phyloP scores from a whole-genome alignment of 441 rosid species.

The Jatropha multifida region DNA sequence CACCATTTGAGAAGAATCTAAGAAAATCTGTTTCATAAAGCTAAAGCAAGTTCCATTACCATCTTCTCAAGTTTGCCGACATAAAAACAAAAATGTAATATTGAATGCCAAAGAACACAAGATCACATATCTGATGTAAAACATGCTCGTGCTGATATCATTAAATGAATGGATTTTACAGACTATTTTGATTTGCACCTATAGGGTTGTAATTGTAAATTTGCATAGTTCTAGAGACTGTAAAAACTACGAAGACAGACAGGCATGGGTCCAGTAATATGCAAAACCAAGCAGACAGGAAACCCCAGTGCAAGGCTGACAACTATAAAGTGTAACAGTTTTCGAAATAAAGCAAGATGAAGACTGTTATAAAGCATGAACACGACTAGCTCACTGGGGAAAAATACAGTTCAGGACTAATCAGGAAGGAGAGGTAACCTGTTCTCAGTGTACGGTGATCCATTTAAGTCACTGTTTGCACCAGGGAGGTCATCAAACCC shows the following conservation, averaged over 20 bases:
- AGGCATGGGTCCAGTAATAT: background rate
- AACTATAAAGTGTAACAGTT: background rate
- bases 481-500: conserved; percentile 36
- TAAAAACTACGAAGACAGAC: background rate
- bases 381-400: background rate
- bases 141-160: background rate
- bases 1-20: background rate
- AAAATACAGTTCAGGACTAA: conserved; percentile 23
- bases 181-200: background rate
- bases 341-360: background rate
- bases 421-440: conserved; percentile 80
- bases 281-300: background rate
- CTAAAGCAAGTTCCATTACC: background rate
- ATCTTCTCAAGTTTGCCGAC: background rate
- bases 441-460: conserved; percentile 37
- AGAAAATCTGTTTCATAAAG: background rate
- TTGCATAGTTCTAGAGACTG: background rate
- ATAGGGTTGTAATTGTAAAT: background rate
- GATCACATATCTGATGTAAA: background rate
- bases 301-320: conserved; percentile 2
- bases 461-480: conserved; percentile 39
- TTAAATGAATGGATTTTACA: background rate
- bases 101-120: background rate
- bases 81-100: background rate
- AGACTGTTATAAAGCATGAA: background rate